These are phyloP conservation scores for Daldinia concentrica DNA, from an alignment of 495 filamentous ascomycete genomes.

Conservation along the genomic window DNA sequence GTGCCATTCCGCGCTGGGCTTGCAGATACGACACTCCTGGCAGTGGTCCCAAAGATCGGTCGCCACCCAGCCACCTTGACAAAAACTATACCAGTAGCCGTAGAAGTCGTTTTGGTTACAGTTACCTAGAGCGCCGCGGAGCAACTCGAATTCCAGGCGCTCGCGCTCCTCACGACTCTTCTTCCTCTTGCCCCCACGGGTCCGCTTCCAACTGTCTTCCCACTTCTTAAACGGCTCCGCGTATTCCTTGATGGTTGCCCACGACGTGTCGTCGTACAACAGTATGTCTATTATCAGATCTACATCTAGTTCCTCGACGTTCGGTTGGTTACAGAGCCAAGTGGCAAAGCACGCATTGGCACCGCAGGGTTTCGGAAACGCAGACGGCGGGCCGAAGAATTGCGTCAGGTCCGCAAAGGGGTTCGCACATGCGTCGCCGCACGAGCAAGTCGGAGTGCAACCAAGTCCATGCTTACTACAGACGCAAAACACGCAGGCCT, in stretches of 20 bases:
- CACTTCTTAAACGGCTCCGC: slow-evolving; percentile 43
- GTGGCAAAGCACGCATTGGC: slow-evolving; percentile 46
- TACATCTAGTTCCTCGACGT: slow-evolving; percentile 44
- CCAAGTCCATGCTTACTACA: slow-evolving; percentile 45
- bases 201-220: slow-evolving; percentile 45
- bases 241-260: slow-evolving; percentile 40
- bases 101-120: slow-evolving; percentile 42
- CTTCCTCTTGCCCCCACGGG: slow-evolving; percentile 40
- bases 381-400: slow-evolving; percentile 42
- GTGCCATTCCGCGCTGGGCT: slow-evolving; percentile 43
- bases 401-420: slow-evolving; percentile 43
- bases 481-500: slow-evolving; percentile 41
- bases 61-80: slow-evolving; percentile 39
- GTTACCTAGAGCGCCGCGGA: slow-evolving; percentile 44
- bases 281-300: slow-evolving; percentile 48
- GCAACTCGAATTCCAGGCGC: slow-evolving; percentile 44
- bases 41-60: slow-evolving; percentile 41
- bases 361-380: slow-evolving; percentile 42
- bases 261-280: slow-evolving; percentile 45
- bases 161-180: slow-evolving; percentile 43
- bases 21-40: slow-evolving; percentile 43
- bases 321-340: slow-evolving; percentile 46
- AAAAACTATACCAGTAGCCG: slow-evolving; percentile 47
- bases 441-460: slow-evolving; percentile 40
- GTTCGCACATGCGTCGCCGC: slow-evolving; percentile 42